These are phyloP conservation scores for Ceratocystis destructans DNA, from an alignment of 2,329 filamentous ascomycete species.

Conservation along the genomic window DNA sequence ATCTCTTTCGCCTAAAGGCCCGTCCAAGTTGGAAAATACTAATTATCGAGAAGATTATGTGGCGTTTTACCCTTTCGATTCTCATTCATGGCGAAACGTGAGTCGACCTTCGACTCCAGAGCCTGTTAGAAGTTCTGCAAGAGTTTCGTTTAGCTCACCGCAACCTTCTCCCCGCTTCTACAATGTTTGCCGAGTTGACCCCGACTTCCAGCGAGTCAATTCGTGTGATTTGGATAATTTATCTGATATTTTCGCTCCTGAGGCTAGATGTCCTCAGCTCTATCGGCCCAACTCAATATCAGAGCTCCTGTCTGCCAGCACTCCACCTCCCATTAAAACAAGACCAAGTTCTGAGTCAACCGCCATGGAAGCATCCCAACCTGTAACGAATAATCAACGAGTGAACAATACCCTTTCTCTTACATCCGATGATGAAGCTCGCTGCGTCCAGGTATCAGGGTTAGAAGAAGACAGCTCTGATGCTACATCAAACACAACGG, in stretches of 20 bases:
- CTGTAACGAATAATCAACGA: neutral
- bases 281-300: conserved; percentile 5
- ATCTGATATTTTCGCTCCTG: conserved; percentile 7
- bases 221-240: neutral
- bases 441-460: neutral
- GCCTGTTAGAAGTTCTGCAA: neutral
- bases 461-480: too few species aligned
- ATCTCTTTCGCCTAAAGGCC: neutral
- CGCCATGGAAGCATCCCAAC: neutral
- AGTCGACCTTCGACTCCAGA: conserved; percentile 1
- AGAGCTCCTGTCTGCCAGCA: conserved; percentile 8
- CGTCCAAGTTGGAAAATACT: neutral
- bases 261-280: neutral
- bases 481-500: neutral
- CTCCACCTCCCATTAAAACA: neutral
- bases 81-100: neutral
- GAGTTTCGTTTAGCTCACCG: neutral
- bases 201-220: neutral
- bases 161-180: neutral
- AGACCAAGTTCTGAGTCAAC: neutral
- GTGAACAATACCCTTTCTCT: neutral
- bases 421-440: neutral
- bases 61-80: neutral
- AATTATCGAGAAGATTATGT: neutral
- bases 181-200: conserved; percentile 8